Evolutionary conservation across 1,139 yeast genomes (phyloP).

Genomic region (Scheffersomyces illinoinensis): DNA sequence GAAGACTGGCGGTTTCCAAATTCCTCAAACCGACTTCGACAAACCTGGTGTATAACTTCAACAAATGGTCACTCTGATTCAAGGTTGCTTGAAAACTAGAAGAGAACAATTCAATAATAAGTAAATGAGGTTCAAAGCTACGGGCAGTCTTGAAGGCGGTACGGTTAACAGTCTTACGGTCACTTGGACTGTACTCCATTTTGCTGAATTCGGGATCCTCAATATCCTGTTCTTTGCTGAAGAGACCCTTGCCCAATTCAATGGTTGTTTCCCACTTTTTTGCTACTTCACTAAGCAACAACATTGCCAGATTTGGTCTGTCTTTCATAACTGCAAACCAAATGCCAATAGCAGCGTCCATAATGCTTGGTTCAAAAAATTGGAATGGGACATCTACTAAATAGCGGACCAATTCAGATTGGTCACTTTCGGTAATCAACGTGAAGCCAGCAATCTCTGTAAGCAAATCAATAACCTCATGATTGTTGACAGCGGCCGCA

Average conservation of each 20-base stretch:
- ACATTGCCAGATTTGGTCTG: slow-evolving; percentile 52
- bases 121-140: slow-evolving; percentile 71
- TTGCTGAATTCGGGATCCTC: slow-evolving; percentile 60
- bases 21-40: slow-evolving; percentile 59
- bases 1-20: slow-evolving; percentile 64
- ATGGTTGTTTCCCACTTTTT: slow-evolving; percentile 70
- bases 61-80: slow-evolving; percentile 69
- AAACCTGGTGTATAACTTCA: slow-evolving; percentile 68
- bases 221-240: slow-evolving; percentile 60
- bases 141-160: slow-evolving; percentile 49
- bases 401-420: slow-evolving; percentile 56
- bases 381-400: slow-evolving; percentile 73
- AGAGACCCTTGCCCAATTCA: slow-evolving; percentile 62
- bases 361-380: slow-evolving; percentile 57
- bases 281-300: slow-evolving; percentile 70
- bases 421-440: slow-evolving; percentile 43
- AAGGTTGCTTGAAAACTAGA: slow-evolving; percentile 84
- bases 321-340: slow-evolving; percentile 86
- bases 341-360: slow-evolving; percentile 68
- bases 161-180: slow-evolving; percentile 58
- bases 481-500: slow-evolving; percentile 11
- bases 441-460: slow-evolving; percentile 53
- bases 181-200: slow-evolving; percentile 92
- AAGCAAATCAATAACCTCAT: slow-evolving; percentile 44
- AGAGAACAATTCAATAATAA: slow-evolving; percentile 65